These are phyloP conservation scores for Limtongia smithiae DNA, from an alignment of 805 yeast genomes.

Conservation along the genomic window DNA sequence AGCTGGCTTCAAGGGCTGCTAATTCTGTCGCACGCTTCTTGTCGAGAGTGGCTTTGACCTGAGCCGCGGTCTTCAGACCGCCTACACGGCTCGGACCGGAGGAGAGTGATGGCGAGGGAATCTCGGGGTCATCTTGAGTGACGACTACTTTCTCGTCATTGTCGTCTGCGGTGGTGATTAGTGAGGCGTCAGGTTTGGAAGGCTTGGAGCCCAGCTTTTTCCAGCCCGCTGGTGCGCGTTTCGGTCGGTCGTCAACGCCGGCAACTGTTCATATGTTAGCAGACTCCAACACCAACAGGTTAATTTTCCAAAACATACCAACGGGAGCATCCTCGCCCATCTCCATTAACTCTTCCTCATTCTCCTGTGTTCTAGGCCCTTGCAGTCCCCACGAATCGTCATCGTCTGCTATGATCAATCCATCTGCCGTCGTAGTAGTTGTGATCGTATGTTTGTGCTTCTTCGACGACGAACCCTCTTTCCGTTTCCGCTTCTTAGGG, in stretches of 20 bases:
- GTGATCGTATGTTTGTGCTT: not conserved
- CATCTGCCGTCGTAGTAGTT: conserved; percentile 10
- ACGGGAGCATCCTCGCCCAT: conserved; percentile 35
- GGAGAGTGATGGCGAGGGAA: not conserved
- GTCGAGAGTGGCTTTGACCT: conserved; percentile 41
- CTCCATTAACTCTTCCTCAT: conserved; percentile 33
- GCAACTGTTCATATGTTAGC: conserved; percentile 9
- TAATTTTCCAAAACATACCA: conserved; percentile 4
- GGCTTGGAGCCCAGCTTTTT: conserved; percentile 21
- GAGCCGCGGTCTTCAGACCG: conserved; percentile 50
- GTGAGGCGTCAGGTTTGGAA: not conserved
- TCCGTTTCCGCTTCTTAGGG: conserved; percentile 28
- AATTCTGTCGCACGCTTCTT: conserved; percentile 34
- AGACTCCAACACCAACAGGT: not conserved
- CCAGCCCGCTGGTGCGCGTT: conserved; percentile 29
- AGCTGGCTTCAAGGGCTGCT: conserved; percentile 13
- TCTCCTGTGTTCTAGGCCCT: conserved; percentile 12
- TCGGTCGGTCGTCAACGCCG: conserved; percentile 1
- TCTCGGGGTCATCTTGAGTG: conserved; percentile 4
- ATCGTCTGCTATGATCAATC: conserved; percentile 31
- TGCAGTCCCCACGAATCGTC: conserved; percentile 21
- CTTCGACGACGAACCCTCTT: conserved; percentile 21
- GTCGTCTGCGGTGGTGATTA: not conserved
- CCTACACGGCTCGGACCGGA: conserved; percentile 17
- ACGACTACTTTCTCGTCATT: not conserved